These are phyloP conservation scores for Phaeotremella fagi DNA, from an alignment of 768 basidiomycete species.

Conservation along the genomic window DNA sequence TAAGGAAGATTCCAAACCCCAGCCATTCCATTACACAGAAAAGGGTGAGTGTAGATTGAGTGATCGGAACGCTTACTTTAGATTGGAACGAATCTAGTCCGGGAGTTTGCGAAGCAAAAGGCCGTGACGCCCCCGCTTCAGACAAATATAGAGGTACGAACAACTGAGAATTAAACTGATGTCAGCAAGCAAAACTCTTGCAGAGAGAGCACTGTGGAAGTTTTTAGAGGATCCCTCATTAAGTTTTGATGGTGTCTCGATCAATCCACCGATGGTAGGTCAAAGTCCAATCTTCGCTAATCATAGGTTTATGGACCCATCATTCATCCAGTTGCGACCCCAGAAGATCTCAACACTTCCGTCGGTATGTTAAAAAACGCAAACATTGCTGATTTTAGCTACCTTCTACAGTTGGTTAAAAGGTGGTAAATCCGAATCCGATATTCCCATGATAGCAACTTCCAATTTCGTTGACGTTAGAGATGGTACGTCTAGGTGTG, in stretches of 20 bases:
- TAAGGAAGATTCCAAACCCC: too few species aligned
- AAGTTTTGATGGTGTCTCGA: constrained; percentile 25
- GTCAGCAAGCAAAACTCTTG: constrained; percentile 15
- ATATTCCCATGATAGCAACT: too few species aligned
- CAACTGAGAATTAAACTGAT: too few species aligned
- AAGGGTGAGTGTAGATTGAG: too few species aligned
- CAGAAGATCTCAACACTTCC: constrained; percentile 47
- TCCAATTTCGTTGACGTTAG: constrained; percentile 39
- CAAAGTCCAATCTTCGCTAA: neutral
- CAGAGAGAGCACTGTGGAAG: constrained; percentile 24
- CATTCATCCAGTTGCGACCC: constrained; percentile 45
- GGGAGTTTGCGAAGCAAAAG: too few species aligned
- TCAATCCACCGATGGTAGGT: constrained; percentile 26
- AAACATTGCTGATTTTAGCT: too few species aligned
- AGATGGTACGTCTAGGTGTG: constrained; percentile 3
- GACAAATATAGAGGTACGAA: too few species aligned
- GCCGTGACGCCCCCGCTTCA: too few species aligned
- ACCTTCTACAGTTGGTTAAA: constrained; percentile 15
- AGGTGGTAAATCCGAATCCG: constrained; percentile 27
- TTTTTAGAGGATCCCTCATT: constrained; percentile 22
- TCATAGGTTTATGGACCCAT: constrained; percentile 45
- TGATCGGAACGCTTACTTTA: too few species aligned
- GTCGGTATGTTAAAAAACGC: too few species aligned
- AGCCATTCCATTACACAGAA: too few species aligned
- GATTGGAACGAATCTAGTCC: too few species aligned